Evolutionary conservation across 768 basidiomycete species (phyloP), one percentile per base, ranked within the genome.

Genomic region (Serendipita sp.): DNA sequence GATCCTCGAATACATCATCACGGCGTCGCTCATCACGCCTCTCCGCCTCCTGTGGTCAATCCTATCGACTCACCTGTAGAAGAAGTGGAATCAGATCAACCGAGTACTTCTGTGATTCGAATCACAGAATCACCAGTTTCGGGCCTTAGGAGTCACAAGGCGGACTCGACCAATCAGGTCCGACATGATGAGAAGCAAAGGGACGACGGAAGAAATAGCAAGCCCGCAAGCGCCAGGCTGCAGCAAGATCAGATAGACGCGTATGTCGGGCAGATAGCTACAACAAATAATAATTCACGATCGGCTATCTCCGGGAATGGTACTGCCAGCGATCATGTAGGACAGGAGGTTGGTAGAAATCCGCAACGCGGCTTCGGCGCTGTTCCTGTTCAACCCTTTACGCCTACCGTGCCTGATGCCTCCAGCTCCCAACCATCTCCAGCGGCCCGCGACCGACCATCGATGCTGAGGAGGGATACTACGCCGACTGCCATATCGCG

Each of bases 281-380:
- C 53, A 33, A 28, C 24, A 24, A n/a, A 9, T 11, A n/a, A 13
- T n/a, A 33, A n/a, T n/a, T n/a, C n/a, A n/a, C 53, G 53, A 4
- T 24, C 53, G 53, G 53, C 53, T 58, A 24, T 58, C 4, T 33
- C 53, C 53, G 53, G 30, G 13, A 33, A 58, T 33, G 53, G 22
- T 24, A 14, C 11, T 31, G 53, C 22, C 22, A 28, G 45, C 45
- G 17, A 20, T 28, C n/a, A 17, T 31, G 31, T 58, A 24, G 24
- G 22, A 24, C 53, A 48, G n/a, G 53, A 33, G 30, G 53, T n/a
- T 58, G 30, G 31, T 11, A n/a, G 31, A 11, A 58, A 13, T 20
- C 9, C 31, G 53, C 53, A 58, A 58, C 53, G 53, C 53, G 53
- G 53, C 31, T 58, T 58, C 13, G 53, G 53, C 53, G 24, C 53